Evolutionary conservation across 768 basidiomycete genomes (phyloP), one percentile per base, ranked within the genome.

Genomic region (Cystobasidium ongulense): DNA sequence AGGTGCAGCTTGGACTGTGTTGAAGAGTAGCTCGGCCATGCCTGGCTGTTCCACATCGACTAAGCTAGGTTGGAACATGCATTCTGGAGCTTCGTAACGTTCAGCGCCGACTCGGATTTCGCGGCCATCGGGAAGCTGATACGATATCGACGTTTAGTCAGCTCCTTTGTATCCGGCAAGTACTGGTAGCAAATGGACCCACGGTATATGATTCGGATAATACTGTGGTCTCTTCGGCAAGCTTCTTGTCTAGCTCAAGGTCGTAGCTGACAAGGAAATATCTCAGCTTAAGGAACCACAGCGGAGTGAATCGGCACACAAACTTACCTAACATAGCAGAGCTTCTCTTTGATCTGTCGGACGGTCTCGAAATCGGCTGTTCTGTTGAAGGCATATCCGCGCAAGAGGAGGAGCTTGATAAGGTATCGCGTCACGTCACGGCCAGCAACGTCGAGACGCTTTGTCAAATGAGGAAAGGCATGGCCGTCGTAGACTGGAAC

Each of bases 321-420:
- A 23, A 74, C 85, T 63, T 76, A 93, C 91, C 90, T 95, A 79
- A 96, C 90, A 80, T 98, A 99, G 83, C 96, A 99, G 54, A 98
- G 82, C 81, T 94, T 96, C 85, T 99, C 96, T 83, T 99, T 99
- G 83, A 99, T 98, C 81, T 96, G 92, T 36, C 95, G 84, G 25
- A 99, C 96, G 1, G 96, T 99, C 84, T 99, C 96, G 79, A 99
- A 99, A 83, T 99, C 96, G 31, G 96, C 96, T 1, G 96, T 99
- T 46, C 96, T 88, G 83, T 99, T 98, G 86, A 99, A 98, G 0
- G 96, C 96, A 81, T 99, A 98, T n/a, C 96, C 96, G n/a, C 95
- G 88, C 94, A 97, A 97, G 78, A 98, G 87, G 38, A 99, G 85
- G n/a, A 99, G 86, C 83, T 98, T 99, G 86, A 99, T 99, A 82